Evolutionary conservation across 108 stramenopile species (phyloP).

Genomic region (Hondaea fermentalgiana): DNA sequence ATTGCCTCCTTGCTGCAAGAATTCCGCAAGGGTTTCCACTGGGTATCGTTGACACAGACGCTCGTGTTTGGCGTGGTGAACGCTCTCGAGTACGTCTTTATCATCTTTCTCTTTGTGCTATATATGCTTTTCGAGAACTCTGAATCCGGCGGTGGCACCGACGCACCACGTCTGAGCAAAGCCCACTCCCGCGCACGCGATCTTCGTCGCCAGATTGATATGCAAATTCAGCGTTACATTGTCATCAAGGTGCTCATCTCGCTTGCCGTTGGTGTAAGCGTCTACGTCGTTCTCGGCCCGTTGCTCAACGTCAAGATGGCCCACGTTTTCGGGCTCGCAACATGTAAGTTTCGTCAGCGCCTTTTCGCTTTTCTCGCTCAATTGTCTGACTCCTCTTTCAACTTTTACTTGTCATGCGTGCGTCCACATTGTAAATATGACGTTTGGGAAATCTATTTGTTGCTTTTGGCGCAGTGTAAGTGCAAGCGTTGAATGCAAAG

Average conservation of each 20-base stretch:
- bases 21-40: not conserved
- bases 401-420: too few species aligned
- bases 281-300: conserved; percentile 8
- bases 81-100: conserved; percentile 9
- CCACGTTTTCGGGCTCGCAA: not conserved
- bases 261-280: not conserved
- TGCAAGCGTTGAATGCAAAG: too few species aligned
- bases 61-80: conserved; percentile 1
- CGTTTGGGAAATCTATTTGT: too few species aligned
- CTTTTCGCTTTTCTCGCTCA: too few species aligned
- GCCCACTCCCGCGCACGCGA: not conserved
- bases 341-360: not conserved
- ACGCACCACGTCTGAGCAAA: not conserved
- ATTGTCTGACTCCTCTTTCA: too few species aligned
- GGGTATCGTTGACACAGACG: conserved; percentile 3
- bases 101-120: conserved; percentile 5
- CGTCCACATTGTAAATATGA: too few species aligned
- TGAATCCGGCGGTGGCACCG: not conserved
- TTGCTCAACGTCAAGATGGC: not conserved
- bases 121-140: conserved; percentile 9
- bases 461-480: too few species aligned
- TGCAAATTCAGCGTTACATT: conserved; percentile 16
- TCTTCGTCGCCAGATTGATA: not conserved
- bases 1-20: not conserved
- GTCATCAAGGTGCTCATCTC: conserved; percentile 16